Percentiles rank a stretch among this genome's conserved stretches.
Conservation (phyloP, 2,329 filamentous ascomycete genomes). For the Penicillium sp. region DNA sequence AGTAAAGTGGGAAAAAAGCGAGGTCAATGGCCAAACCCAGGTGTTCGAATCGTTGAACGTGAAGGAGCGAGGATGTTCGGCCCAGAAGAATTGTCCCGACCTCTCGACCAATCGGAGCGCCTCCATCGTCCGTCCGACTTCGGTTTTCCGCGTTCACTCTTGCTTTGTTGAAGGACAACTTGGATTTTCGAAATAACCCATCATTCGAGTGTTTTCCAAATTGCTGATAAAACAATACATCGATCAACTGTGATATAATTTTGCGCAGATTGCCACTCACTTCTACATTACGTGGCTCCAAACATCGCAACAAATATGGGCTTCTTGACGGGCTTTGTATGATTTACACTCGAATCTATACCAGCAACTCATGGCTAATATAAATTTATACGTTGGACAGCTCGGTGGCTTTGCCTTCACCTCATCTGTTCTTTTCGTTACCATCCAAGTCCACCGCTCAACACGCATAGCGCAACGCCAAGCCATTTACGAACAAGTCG, state of each 20-base stretch:
- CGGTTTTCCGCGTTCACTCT: conserved; percentile 15
- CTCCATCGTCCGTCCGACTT: conserved; percentile 24
- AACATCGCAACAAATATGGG: conserved; percentile 54
- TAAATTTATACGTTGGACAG: conserved; percentile 44
- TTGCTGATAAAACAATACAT: not conserved
- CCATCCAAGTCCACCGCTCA: conserved; percentile 66
- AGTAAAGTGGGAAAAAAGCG: conserved; percentile 8
- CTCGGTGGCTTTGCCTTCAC: conserved; percentile 75
- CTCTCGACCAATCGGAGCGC: conserved; percentile 38
- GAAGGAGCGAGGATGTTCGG: conserved; percentile 10
- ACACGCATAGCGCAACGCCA: conserved; percentile 56
- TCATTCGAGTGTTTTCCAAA: not conserved
- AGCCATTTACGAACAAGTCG: conserved; percentile 46
- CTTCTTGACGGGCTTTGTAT: conserved; percentile 72
- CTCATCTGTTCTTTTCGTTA: conserved; percentile 69
- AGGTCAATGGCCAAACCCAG: conserved; percentile 2
- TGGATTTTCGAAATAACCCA: not conserved
- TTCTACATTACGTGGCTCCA: not conserved
- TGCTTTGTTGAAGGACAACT: not conserved
- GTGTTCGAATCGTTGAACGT: not conserved
- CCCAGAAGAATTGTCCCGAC: conserved; percentile 36
- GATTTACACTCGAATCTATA: conserved; percentile 31
- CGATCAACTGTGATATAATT: not conserved
- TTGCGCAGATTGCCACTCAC: not conserved
- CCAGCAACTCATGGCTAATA: conserved; percentile 8